phyloP scores from a whole-genome alignment of 768 basidiomycete genomes.

The Phaeotremella fagi region DNA sequence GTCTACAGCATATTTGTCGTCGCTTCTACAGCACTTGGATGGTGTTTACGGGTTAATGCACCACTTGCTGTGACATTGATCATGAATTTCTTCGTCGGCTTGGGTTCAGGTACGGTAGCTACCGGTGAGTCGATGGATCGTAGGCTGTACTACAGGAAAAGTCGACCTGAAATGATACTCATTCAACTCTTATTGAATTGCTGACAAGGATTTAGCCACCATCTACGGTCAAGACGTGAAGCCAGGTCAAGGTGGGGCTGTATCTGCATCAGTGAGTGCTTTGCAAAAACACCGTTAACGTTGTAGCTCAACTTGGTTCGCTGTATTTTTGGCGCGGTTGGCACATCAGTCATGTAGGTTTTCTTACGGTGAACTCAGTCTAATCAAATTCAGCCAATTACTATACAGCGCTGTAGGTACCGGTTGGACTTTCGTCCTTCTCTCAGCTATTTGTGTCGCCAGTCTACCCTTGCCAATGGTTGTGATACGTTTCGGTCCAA shows the following conservation, averaged over 20 bases:
- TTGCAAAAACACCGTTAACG: not conserved
- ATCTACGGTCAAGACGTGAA: constrained; percentile 46
- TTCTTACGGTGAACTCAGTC: not conserved
- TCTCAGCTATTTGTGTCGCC: constrained; percentile 30
- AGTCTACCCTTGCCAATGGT: constrained; percentile 30
- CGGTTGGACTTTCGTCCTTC: constrained; percentile 47
- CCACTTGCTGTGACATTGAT: constrained; percentile 43
- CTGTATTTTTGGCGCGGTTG: constrained; percentile 42
- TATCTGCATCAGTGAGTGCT: constrained; percentile 44
- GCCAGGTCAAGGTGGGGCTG: constrained; percentile 43
- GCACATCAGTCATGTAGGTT: constrained; percentile 34
- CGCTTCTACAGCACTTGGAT: constrained; percentile 39
- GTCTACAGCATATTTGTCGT: constrained; percentile 12
- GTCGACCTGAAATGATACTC: no score
- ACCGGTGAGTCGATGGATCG: constrained; percentile 13
- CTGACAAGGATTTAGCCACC: constrained; percentile 21
- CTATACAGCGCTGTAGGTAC: constrained; percentile 31
- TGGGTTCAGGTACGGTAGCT: constrained; percentile 28
- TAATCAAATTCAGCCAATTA: constrained; percentile 13
- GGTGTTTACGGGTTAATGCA: constrained; percentile 39
- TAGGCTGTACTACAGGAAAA: not conserved
- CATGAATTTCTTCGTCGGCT: constrained; percentile 42
- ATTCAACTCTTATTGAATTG: no score
- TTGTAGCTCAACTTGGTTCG: constrained; percentile 43
- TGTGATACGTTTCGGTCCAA: constrained; percentile 21